phyloP scores from a whole-genome alignment of 768 basidiomycete species.

The Favolaschia claudopus region DNA sequence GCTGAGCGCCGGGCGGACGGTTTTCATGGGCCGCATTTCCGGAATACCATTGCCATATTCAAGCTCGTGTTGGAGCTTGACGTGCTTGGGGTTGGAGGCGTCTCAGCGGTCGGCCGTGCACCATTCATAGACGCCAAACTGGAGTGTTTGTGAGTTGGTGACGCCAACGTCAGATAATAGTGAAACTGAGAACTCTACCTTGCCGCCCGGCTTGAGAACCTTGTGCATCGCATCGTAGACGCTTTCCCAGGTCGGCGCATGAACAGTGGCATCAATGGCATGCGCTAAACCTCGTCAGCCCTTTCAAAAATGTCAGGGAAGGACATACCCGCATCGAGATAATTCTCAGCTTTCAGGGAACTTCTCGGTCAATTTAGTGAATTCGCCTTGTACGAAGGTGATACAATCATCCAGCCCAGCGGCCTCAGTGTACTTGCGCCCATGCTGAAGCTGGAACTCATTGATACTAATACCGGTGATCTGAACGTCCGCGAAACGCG shows the following conservation, averaged over 20 bases:
- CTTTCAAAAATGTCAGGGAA: not conserved
- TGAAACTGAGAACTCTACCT: constrained; percentile 58
- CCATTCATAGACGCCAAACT: constrained; percentile 99
- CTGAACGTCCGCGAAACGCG: constrained; percentile 84
- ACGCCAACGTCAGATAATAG: not conserved
- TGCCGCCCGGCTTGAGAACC: constrained; percentile 95
- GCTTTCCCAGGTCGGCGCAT: constrained; percentile 95
- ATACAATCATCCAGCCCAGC: constrained; percentile 81
- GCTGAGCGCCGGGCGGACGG: constrained; percentile 81
- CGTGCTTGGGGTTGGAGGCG: constrained; percentile 86
- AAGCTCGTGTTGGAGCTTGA: constrained; percentile 88
- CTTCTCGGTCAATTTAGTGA: constrained; percentile 91
- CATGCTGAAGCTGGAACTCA: constrained; percentile 91
- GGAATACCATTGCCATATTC: constrained; percentile 98
- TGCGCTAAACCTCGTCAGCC: constrained; percentile 64
- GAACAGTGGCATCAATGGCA: constrained; percentile 97
- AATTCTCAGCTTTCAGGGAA: constrained; percentile 94
- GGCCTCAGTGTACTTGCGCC: constrained; percentile 78
- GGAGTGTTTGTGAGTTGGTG: constrained; percentile 1
- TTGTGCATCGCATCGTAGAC: constrained; percentile 93
- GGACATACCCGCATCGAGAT: constrained; percentile 89
- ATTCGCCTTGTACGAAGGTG: constrained; percentile 90
- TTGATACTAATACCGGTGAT: constrained; percentile 96
- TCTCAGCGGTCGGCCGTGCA: constrained; percentile 97
- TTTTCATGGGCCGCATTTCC: constrained; percentile 87